These are phyloP conservation scores for Lentinula boryana DNA, from an alignment of 768 basidiomycete genomes.

Conservation along the genomic window DNA sequence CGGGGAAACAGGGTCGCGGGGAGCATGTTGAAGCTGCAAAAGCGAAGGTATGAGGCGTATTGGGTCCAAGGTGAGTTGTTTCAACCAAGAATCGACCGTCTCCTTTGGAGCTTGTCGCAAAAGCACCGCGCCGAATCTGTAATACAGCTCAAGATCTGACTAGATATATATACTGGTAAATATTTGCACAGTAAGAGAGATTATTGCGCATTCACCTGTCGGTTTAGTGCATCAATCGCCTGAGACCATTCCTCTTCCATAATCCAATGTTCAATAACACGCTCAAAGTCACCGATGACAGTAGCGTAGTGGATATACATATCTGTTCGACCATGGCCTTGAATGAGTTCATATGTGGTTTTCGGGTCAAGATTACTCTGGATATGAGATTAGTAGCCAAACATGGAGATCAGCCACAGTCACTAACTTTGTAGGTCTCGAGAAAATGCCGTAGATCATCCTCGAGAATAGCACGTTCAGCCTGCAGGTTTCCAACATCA, in stretches of 20 bases:
- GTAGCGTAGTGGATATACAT: constrained; percentile 89
- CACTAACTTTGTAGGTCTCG: constrained; percentile 81
- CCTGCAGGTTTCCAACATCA: constrained; percentile 78
- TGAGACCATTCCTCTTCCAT: constrained; percentile 89
- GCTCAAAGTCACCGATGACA: constrained; percentile 71
- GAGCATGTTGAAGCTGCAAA: constrained; percentile 69
- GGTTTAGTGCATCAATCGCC: constrained; percentile 84
- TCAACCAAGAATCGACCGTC: constrained; percentile 89
- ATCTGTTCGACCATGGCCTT: constrained; percentile 88
- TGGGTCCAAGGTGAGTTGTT: constrained; percentile 74
- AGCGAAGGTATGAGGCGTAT: constrained; percentile 85
- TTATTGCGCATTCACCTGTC: constrained; percentile 55
- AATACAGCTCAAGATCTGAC: constrained; percentile 86
- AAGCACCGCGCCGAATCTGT: constrained; percentile 85
- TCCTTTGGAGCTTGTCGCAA: constrained; percentile 84
- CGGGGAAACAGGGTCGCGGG: constrained; percentile 64
- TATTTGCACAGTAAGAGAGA: neutral
- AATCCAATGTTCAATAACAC: constrained; percentile 90
- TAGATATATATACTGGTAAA: constrained; percentile 22
- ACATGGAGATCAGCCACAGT: neutral
- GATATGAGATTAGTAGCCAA: neutral
- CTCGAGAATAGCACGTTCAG: constrained; percentile 78
- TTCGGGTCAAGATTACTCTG: constrained; percentile 80
- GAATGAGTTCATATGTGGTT: constrained; percentile 89
- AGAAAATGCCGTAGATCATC: constrained; percentile 93